Conservation (phyloP, 305 asterid genomes). For the Nicotiana rustica region DNA sequence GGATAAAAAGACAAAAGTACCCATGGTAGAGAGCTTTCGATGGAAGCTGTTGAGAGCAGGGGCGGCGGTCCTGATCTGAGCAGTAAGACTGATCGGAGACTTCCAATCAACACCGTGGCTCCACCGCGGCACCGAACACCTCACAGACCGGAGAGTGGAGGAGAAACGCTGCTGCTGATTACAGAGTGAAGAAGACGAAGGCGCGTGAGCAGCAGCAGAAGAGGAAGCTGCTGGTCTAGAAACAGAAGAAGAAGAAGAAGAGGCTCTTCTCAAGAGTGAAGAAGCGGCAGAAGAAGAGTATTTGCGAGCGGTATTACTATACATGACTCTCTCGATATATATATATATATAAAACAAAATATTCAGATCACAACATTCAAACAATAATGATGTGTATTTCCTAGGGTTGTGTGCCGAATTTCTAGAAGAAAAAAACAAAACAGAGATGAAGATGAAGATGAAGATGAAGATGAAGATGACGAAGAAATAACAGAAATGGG, state of each 20-base stretch:
- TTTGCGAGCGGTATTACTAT: slow-evolving; percentile 37
- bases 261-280: slow-evolving; percentile 34
- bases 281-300: slow-evolving; percentile 38
- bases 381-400: background rate
- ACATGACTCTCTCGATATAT: slow-evolving; percentile 30
- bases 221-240: slow-evolving; percentile 24
- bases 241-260: slow-evolving; percentile 33
- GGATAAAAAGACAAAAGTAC: slow-evolving; percentile 41
- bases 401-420: slow-evolving; percentile 38
- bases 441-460: background rate
- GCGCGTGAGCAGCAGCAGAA: slow-evolving; percentile 35
- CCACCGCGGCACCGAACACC: slow-evolving; percentile 65
- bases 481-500: background rate
- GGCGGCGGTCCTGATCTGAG: slow-evolving; percentile 82
- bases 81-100: slow-evolving; percentile 63
- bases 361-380: slow-evolving; percentile 28
- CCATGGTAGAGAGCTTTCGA: slow-evolving; percentile 85
- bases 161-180: slow-evolving; percentile 47
- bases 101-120: slow-evolving; percentile 92
- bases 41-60: slow-evolving; percentile 53
- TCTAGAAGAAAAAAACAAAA: background rate
- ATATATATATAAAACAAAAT: background rate
- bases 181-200: background rate
- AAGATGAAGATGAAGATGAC: background rate
- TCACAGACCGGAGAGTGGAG: slow-evolving; percentile 44